Evolutionary conservation across 805 yeast genomes (phyloP), one percentile per base, ranked within the genome.

Genomic region (Soucietia sequanensis): DNA sequence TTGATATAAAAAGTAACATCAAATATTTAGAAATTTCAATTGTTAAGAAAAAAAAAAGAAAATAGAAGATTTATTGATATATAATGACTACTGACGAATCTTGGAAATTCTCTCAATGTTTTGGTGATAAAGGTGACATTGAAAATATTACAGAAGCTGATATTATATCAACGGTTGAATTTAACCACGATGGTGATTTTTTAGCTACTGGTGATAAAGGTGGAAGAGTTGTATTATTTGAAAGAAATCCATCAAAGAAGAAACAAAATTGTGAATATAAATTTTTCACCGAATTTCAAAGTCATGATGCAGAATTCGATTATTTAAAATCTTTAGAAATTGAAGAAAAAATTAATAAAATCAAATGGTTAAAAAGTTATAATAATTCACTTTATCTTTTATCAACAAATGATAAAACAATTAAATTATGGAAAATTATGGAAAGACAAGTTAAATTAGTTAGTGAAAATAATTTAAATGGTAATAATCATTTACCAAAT

Each of bases 181-280:
- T 93, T 54, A 96, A 93, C 59, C 85, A 82, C 55, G 78, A 93
- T 6, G 99, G 99, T 33, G 89, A 93, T 56, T 93, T 83, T 55
- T 68, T 93, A 38, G 99, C 99, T 41, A 93, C 99, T 1, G 99
- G 99, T 43, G 99, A 93, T 66, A 81, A 90, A 56, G 99, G 99
- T 35, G 99, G 99, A 19, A 77, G 99, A 45, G 97, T 93, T 27
- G 99, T 93, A 11, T 64, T 93, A 35, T 93, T 93, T 62, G 98
- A 93, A 62, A 77, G 98, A 50, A 89, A 87, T 59, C 81, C 76
- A 46, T 63, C 67, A 46, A 80, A 80, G 53, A 78, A 80, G 61
- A 83, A 75, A 52, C 54, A 44, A 34, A 54, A 50, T 38, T 90
- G 97, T 62, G 99, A 95, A 62, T 95, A 93, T 67, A 80, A 88